These are phyloP conservation scores for Amaranthus hypochondriacus DNA, from an alignment of 148 eudicot genomes.

Conservation along the genomic window DNA sequence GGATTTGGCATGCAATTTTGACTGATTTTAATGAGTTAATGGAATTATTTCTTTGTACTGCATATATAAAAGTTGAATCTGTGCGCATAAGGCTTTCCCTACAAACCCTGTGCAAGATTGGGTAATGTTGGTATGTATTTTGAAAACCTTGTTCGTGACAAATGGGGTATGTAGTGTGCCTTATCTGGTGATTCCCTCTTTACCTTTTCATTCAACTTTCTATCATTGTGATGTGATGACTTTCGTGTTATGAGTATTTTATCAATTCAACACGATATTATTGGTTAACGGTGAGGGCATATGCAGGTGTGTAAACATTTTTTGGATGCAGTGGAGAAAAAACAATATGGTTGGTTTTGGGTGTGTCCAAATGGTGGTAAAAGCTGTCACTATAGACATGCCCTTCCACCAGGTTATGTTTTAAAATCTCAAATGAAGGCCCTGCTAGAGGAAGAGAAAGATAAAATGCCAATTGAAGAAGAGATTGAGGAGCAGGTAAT, in stretches of 20 bases:
- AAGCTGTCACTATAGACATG: slow-evolving; percentile 88
- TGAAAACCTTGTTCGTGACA: background rate
- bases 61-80: background rate
- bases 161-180: background rate
- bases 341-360: slow-evolving; percentile 99
- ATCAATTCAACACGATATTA: background rate
- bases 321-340: slow-evolving; percentile 93
- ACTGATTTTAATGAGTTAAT: background rate
- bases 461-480: slow-evolving; percentile 71
- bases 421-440: slow-evolving; percentile 98
- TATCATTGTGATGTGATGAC: background rate
- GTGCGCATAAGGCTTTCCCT: background rate
- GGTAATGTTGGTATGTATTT: background rate
- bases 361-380: slow-evolving; percentile 91
- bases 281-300: slow-evolving; percentile 2
- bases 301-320: slow-evolving; percentile 83
- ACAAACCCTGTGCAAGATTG: background rate
- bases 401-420: slow-evolving; percentile 92
- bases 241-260: background rate
- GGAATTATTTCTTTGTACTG: background rate
- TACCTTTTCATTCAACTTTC: background rate
- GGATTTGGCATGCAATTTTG: background rate
- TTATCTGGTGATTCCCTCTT: background rate
- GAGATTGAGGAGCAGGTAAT: slow-evolving; percentile 85
- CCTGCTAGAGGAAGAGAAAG: slow-evolving; percentile 78